Evolutionary conservation across 2,329 filamentous ascomycete genomes (phyloP).

Genomic region (Coniochaeta ligniaria): DNA sequence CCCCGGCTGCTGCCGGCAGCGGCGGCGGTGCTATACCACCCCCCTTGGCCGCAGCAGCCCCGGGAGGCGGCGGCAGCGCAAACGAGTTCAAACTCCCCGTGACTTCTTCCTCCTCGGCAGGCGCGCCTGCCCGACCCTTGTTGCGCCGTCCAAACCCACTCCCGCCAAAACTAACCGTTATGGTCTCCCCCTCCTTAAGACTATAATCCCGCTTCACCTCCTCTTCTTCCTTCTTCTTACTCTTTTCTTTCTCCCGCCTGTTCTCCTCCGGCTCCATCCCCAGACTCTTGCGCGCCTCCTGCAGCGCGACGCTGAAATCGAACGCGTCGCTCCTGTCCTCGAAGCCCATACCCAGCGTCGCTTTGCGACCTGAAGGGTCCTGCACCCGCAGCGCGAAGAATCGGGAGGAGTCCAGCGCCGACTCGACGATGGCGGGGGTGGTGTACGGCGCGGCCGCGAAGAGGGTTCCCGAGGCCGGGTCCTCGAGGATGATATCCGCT

Average conservation of each 20-base stretch:
- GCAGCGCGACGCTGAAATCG: constrained; percentile 73
- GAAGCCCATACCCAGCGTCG: constrained; percentile 77
- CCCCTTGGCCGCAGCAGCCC: constrained; percentile 22
- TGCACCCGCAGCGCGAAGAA: constrained; percentile 82
- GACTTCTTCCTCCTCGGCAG: constrained; percentile 8
- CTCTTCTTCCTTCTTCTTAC: constrained; percentile 43
- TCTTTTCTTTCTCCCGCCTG: constrained; percentile 24
- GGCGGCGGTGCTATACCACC: constrained; percentile 53
- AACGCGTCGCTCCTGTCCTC: constrained; percentile 82
- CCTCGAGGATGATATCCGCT: constrained; percentile 73
- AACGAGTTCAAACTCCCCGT: constrained; percentile 45
- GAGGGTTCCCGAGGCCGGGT: constrained; percentile 62
- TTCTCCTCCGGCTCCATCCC: constrained; percentile 48
- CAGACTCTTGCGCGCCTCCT: constrained; percentile 60
- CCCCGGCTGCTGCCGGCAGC: constrained; percentile 49
- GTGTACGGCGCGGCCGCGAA: constrained; percentile 83
- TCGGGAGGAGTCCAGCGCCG: constrained; percentile 69
- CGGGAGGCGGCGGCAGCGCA: constrained; percentile 66
- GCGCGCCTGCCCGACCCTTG: constrained; percentile 19
- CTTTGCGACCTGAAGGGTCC: constrained; percentile 67
- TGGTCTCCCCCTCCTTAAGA: constrained; percentile 83
- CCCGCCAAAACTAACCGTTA: constrained; percentile 68
- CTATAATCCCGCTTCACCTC: constrained; percentile 76
- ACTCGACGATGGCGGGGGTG: constrained; percentile 58
- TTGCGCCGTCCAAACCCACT: constrained; percentile 43